Evolutionary conservation across 2,329 filamentous ascomycete genomes (phyloP), one percentile per base, ranked within the genome.

Genomic region (Anisogramma anomala): DNA sequence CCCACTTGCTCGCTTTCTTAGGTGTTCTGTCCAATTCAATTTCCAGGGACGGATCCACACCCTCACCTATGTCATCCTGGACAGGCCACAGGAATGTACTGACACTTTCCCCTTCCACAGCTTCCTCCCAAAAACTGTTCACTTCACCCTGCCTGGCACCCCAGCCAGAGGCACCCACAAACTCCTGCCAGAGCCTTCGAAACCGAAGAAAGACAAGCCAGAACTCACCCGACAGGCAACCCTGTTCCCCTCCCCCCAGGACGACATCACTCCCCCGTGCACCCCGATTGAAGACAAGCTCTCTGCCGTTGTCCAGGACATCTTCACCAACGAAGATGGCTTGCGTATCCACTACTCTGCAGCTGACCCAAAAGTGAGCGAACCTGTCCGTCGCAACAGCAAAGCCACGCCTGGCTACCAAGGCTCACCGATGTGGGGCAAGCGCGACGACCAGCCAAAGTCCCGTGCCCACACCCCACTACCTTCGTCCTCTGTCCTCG

Each of bases 61-160:
- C 14, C 8, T 32, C 15, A 10, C 30, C 30, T 32, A 32, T 15
- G 30, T 32, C 30, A 32, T 32, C 22, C 5, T 23, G 22, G 22
- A 5, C 22, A 23, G 9, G 9, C 15, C 7, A 9, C 11, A 32
- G 14, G 7, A 30, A 19, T 25, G 18, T 31, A 22, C 48, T 47
- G 18, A 49, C 42, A 14, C 44, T 9, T n/a, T 9, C 42, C 14
- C 22, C 36, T 28, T 14, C 7, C 41, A 6, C 57, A 94, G 88
- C 43, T 94, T 94, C 58, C 74, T 95, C 26, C 89, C 89, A 25
- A 88, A 94, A 60, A 96, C 89, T 30, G 71, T 94, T 55, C 80
- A 94, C 60, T 96, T 96, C 60, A 79, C 80, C 52, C 69, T 84
- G 42, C 74, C 76, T 9, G 69, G 70, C 28, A 69, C 68, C 23